Percentiles rank a stretch among this genome's conserved stretches.
Conservation (phyloP, 2,329 filamentous ascomycete genomes). For the Calonectria fujianensis region DNA sequence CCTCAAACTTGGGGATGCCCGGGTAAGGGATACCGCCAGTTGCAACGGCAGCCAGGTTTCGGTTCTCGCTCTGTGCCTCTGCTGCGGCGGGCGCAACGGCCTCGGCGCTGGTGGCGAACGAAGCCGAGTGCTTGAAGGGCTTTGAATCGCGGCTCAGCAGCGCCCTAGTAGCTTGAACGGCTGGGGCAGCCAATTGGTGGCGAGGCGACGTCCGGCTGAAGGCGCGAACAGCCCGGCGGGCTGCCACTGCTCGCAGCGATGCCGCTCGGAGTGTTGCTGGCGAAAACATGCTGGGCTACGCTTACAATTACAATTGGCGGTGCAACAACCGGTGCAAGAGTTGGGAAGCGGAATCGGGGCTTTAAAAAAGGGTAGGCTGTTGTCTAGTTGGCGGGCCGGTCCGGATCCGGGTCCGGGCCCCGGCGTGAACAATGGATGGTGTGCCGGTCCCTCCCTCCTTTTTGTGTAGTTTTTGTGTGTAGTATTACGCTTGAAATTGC, state of each 20-base stretch:
- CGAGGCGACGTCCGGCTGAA: constrained; percentile 38
- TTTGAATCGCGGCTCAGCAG: constrained; percentile 11
- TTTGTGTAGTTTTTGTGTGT: neutral
- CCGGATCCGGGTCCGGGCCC: constrained; percentile 30
- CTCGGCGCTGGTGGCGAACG: constrained; percentile 50
- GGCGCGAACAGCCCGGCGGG: constrained; percentile 39
- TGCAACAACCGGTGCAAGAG: neutral
- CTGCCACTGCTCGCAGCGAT: constrained; percentile 40
- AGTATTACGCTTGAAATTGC: neutral
- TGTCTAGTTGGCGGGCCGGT: constrained; percentile 6
- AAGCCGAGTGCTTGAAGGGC: constrained; percentile 30
- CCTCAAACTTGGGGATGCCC: constrained; percentile 74
- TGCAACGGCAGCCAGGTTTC: constrained; percentile 53
- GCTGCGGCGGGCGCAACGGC: constrained; percentile 41
- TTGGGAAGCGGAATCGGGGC: neutral
- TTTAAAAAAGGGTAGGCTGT: constrained; percentile 8
- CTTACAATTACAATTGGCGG: neutral
- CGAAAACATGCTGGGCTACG: constrained; percentile 42
- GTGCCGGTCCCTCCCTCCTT: constrained; percentile 25
- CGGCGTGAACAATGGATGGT: neutral
- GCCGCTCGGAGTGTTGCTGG: constrained; percentile 35
- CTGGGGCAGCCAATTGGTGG: constrained; percentile 26
- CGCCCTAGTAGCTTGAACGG: constrained; percentile 23
- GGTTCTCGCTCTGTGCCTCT: constrained; percentile 41
- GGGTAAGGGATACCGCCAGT: constrained; percentile 61